Evolutionary conservation across 139 green algal species (phyloP), one percentile per base, ranked within the genome.

Genomic region (Chlamydomonas asymmetrica): DNA sequence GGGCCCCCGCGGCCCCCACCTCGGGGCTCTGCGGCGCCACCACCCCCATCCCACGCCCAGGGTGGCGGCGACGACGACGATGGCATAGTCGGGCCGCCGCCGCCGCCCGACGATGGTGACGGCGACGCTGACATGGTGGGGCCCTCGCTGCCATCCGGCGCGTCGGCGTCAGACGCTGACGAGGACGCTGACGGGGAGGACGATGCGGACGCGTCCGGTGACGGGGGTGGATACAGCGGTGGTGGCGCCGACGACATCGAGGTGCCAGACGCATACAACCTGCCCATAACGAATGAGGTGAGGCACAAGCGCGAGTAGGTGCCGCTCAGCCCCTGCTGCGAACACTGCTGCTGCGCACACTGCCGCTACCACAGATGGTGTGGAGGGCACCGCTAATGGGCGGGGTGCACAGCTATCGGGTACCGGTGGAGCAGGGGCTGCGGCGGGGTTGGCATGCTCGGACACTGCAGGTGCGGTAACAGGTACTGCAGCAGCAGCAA

Each of bases 261-360:
- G 25, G 85, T 86, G 3, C 62, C 67, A 3, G 85, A 91, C 60
- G 83, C 79, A 0, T 94, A 93, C 64, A 54, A 65, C 23, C 75
- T 95, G 32, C 92, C 92, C 4, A 81, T 93, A 40, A 84, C 80
- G 0, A 82, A 94, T 27, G 91, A 97, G 81, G 88, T 91, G 27
- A 31, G 38, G 72, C n/a, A 35, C 20, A 3, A 39, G 45, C 43
- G 8, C 27, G 41, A 23, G 6, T 49, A 34, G 49, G 34, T 27
- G 63, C 43, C 59, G 27, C 45, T 45, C 39, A 32, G 29, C n/a
- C 57, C 16, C 57, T 16, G 16, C 10, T 39, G 10, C n/a, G 16
- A 16, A 64, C 13, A 52, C 45, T 25, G 45, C 57, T 32, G 57
- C n/a, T 20, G 10, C 10, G 57, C n/a, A 64, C 16, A 18, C 10